A percentile compares a stretch with the other conserved stretches of the same genome.
Conservation (phyloP, 495 filamentous ascomycete species). For the Penicillium pulvis region DNA sequence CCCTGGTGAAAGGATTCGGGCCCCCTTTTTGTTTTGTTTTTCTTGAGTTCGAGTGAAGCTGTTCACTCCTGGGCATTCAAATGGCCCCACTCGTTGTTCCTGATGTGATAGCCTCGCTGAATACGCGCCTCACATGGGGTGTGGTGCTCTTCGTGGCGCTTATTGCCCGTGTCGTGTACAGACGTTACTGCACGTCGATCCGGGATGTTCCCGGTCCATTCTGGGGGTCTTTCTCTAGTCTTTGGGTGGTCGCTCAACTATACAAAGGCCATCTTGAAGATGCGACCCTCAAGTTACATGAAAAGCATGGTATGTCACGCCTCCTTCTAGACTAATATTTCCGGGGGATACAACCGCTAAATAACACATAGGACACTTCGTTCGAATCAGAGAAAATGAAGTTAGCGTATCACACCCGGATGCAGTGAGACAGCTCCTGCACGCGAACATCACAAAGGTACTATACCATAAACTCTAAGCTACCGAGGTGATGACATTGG, state of each 20-base stretch:
- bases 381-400: slow-evolving; percentile 53
- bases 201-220: slow-evolving; percentile 44
- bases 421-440: slow-evolving; percentile 37
- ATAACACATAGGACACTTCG: slow-evolving; percentile 37
- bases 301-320: slow-evolving; percentile 39
- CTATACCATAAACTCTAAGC: too few species aligned
- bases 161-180: slow-evolving; percentile 10
- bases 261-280: slow-evolving; percentile 43
- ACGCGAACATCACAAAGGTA: slow-evolving; percentile 31
- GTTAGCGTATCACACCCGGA: slow-evolving; percentile 51
- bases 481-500: not conserved
- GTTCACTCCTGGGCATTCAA: not conserved
- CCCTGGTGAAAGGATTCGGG: not conserved
- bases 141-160: slow-evolving; percentile 1
- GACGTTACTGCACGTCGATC: slow-evolving; percentile 30
- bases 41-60: not conserved
- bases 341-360: not conserved
- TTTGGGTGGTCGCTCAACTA: slow-evolving; percentile 43
- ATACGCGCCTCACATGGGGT: not conserved
- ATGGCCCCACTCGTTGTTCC: not conserved
- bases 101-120: slow-evolving; percentile 2
- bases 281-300: slow-evolving; percentile 38
- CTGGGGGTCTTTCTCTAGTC: slow-evolving; percentile 39
- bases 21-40: not conserved
- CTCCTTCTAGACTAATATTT: not conserved